Base-by-base conservation (phyloP, 2,329 filamentous ascomycete genomes). In the Hysterium pulicare region DNA sequence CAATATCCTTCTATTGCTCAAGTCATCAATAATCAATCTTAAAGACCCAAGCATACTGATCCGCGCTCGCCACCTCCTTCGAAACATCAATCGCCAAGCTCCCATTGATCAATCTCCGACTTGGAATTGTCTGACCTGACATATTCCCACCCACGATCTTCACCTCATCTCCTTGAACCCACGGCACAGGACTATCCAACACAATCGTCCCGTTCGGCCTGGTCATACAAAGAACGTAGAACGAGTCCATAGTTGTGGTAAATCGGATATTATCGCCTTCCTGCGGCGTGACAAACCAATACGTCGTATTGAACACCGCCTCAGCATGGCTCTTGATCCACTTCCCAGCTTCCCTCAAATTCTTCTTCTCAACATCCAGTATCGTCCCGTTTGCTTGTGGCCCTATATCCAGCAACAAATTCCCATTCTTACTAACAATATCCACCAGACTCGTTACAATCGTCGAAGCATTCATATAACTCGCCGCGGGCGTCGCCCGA, bases 301-400 rank as follows among this genome's bases (percentile, higher is more conserved):
- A 79, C 1, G 71, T 78, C 4, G 78, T 81, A 42, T 77, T 75
- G 54, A 75, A 81, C 16, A 82, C 71, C 2, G 76, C 76, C 53
- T 81, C 77, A 2, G 44, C 71, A 53, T 82, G 77, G 0, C 49
- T 51, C 22, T 70, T 68, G 41, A 82, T 78, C 78, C 78, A 82
- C 1, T 38, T 48, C 0, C 79, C 79, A 0, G 77, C 78, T 31
- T 70, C 68, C 0, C 71, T 65, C 13, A 83, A 58, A 47, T 73
- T 70, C 0, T 66, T 56, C 24, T 70, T 59, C 57, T 79, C 76
- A 2, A 71, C 59, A 4, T 73, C 66, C 3, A 76, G 63, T 26
- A 83, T 76, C 1, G 68, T 73, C 0, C 79, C 78, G 49, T 82
- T 71, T 2, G 75, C 75, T n/a, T 54, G 67, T 0, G 79, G 79